Base-by-base conservation (phyloP, 2,329 filamentous ascomycete genomes). In the Alternaria tenuissima region DNA sequence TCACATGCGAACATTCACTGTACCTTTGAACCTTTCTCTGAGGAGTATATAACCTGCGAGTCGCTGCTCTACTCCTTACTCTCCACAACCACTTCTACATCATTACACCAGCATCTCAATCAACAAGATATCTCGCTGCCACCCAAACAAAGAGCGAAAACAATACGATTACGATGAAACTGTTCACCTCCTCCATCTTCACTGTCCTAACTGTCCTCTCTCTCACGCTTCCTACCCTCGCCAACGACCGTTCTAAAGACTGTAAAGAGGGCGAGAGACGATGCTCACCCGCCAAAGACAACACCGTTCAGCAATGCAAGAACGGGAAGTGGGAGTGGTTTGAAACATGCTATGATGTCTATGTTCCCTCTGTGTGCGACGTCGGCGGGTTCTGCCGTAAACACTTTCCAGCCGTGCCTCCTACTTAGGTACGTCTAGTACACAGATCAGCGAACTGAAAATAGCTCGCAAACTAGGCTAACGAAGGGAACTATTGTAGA, bases 381-480 rank as follows among this genome's bases (percentile, higher is more conserved):
- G n/a, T 32, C 30, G 30, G 16, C 16, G 34, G 34, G 16, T n/a
- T 38, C 8, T 38, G 34, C 16, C 16, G 14, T 16, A 38, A 38
- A 38, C 34, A 38, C 6, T 38, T 18, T n/a, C 34, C 34, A 4
- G 16, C 34, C n/a, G 34, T 38, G 16, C 34, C 34, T 38, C 34
- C 34, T n/a, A n/a, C 16, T 18, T n/a, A 16, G 24, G 0, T 26
- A 26, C 24, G 24, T n/a, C 5, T 4, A n/a, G 6, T n/a, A 2
- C 14, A n/a, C 1, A 7, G 16, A 3, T 18, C 0, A 0, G 9
- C 5, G 4, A 5, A 9, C 7, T 30, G 28, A 12, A 12, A 0
- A 0, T 2, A 30, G 28, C 1, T 0, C 9, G 3, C 4, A 11
- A 4, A 11, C 4, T 30, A 5, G 0, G 8, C 28, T 30, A 11